These are phyloP conservation scores for Ophidiomyces ophidiicola DNA, from an alignment of 2,329 filamentous ascomycete species.

Conservation along the genomic window DNA sequence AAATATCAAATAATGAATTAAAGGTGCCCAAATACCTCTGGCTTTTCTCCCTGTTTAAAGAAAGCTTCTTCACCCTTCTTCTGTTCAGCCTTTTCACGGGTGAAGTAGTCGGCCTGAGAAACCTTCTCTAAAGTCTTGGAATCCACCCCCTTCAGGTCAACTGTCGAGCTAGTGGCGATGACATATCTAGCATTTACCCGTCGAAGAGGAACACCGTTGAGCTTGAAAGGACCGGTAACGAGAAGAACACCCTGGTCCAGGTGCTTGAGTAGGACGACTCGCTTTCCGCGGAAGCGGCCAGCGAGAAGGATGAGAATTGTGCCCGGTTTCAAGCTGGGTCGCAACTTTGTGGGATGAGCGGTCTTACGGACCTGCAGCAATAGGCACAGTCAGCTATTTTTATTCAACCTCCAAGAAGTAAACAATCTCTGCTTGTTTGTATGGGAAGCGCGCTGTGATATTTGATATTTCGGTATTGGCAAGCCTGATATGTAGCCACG, in stretches of 20 bases:
- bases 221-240: constrained; percentile 99
- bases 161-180: constrained; percentile 38
- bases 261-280: constrained; percentile 95
- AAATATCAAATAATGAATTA: constrained; percentile 2
- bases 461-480: no score
- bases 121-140: constrained; percentile 62
- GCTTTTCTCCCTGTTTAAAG: constrained; percentile 98
- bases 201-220: constrained; percentile 97
- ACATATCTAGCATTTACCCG: constrained; percentile 46
- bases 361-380: constrained; percentile 75
- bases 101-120: constrained; percentile 85
- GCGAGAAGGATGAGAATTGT: constrained; percentile 97
- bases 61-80: constrained; percentile 99
- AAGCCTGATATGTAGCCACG: background rate
- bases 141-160: constrained; percentile 67
- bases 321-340: constrained; percentile 81
- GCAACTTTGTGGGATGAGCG: constrained; percentile 73
- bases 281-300: constrained; percentile 99
- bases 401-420: background rate
- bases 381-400: constrained; percentile 5
- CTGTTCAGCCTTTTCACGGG: constrained; percentile 75
- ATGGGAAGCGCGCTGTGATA: no score
- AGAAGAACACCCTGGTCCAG: constrained; percentile 96
- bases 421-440: background rate
- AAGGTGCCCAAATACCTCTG: constrained; percentile 56